Evolutionary conservation across 1,139 yeast genomes (phyloP), one percentile per base, ranked within the genome.

Genomic region (Pichia sp.): DNA sequence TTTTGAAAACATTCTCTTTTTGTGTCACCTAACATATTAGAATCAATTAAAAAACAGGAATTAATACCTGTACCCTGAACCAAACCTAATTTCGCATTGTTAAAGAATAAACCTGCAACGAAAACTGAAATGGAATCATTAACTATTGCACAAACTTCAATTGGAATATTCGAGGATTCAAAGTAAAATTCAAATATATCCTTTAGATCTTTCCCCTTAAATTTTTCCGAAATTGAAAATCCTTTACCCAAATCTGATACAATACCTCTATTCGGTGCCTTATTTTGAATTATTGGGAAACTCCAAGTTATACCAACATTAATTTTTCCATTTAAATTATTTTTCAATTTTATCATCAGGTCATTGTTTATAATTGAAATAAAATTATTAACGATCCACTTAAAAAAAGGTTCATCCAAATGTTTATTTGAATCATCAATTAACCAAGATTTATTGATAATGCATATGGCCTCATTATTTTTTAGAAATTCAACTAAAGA

Each of bases 181-280:
- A 61, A 59, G 10, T 65, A 60, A 2, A 54, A 33, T 52, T 73
- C 76, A 46, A 77, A 58, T 16, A 76, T 54, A 8, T 47, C 41
- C 47, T 72, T 74, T 47, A 78, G 63, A 51, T 76, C 76, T 47
- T 62, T 53, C 41, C 67, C 65, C 46, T 62, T 58, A 28, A 70
- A 62, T 30, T 72, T 76, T 4, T 65, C 64, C 3, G 67, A 55
- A 32, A 76, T 59, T 20, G 65, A 58, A 59, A 71, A 78, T 4
- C 82, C 82, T 58, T 78, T 78, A 34, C 76, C 71, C 40, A 74
- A 76, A 47, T 65, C 66, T 29, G 65, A 63, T 34, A 78, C 67
- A 32, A 60, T 64, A 1, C 79, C 82, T 30, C 67, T 65, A 55
- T 73, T 71, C 48, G 70, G 68, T 3, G 43, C 37, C 16, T 61